Percentiles rank a stretch among this genome's conserved stretches.
Conservation (phyloP, 2,329 filamentous ascomycete genomes). For the Verticillium tricorpus region DNA sequence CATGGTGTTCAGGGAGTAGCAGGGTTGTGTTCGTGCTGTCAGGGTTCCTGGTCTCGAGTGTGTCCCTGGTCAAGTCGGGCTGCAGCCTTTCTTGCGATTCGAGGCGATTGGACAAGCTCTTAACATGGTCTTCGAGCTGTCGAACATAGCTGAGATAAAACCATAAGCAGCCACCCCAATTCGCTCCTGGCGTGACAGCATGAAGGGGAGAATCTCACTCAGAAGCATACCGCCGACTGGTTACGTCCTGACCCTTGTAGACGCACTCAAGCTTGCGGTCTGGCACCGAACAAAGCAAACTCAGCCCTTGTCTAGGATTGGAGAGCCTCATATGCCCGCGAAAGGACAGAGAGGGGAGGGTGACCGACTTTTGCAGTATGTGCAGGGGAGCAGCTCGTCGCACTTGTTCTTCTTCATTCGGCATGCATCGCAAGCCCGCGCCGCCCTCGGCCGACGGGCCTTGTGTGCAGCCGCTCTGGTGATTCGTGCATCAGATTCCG, state of each 20-base stretch:
- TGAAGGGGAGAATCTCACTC: slow-evolving; percentile 12
- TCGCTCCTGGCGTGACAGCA: neutral
- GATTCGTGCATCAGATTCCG: neutral
- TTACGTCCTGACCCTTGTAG: slow-evolving; percentile 18
- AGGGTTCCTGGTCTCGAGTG: neutral
- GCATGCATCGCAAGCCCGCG: slow-evolving; percentile 55
- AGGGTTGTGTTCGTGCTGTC: neutral
- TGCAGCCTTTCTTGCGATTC: neutral
- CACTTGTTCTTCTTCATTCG: slow-evolving; percentile 60
- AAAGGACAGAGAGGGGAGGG: neutral
- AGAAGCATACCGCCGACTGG: slow-evolving; percentile 14
- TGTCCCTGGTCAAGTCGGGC: neutral
- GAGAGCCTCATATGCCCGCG: neutral
- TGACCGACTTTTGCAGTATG: slow-evolving; percentile 36
- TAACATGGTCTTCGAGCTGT: slow-evolving; percentile 17
- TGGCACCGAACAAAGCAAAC: too few relatives aligned
- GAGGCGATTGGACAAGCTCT: slow-evolving; percentile 8
- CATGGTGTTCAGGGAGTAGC: neutral
- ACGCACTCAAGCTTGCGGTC: slow-evolving; percentile 19
- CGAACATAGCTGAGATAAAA: slow-evolving; percentile 16
- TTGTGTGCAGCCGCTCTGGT: slow-evolving; percentile 3
- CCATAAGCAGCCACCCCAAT: neutral
- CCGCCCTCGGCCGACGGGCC: slow-evolving; percentile 9
- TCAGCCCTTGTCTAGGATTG: neutral
- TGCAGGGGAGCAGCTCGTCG: slow-evolving; percentile 32